phyloP scores from a whole-genome alignment of 176 grass and related monocot species.

The Ampelocalamus luodianensis region DNA sequence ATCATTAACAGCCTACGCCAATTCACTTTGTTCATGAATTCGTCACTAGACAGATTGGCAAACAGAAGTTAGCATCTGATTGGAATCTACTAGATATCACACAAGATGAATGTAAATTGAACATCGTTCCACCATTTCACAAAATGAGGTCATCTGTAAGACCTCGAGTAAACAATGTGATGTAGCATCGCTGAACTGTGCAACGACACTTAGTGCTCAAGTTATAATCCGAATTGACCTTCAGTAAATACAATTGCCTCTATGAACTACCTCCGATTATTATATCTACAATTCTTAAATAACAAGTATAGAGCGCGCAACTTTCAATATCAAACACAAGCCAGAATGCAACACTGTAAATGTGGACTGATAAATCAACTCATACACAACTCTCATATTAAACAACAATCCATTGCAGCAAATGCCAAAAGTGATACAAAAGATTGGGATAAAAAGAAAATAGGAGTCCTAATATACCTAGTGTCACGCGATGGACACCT shows the following conservation, averaged over 20 bases:
- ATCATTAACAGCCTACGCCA: neutral
- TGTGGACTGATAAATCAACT: neutral
- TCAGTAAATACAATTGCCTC: neutral
- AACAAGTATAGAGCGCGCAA: neutral
- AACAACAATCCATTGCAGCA: conserved; percentile 23
- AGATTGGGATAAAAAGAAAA: conserved; percentile 29
- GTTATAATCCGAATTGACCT: neutral
- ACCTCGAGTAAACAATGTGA: neutral
- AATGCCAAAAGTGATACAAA: conserved; percentile 37
- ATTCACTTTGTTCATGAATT: conserved; percentile 2
- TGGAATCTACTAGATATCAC: neutral
- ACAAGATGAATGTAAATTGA: neutral
- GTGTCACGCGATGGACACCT: conserved; percentile 70
- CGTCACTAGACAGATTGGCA: conserved; percentile 2
- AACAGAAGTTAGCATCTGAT: neutral
- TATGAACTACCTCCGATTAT: neutral
- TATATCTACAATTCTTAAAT: neutral
- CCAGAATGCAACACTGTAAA: neutral
- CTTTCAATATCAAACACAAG: conserved; percentile 4
- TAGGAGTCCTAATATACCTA: conserved; percentile 54
- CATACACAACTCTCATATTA: conserved; percentile 28
- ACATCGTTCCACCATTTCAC: neutral
- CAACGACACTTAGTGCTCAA: neutral
- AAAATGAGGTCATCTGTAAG: conserved; percentile 2
- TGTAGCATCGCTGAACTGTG: neutral